Conservation (phyloP, 2,329 filamentous ascomycete species). For the Xylariaceae sp. region DNA sequence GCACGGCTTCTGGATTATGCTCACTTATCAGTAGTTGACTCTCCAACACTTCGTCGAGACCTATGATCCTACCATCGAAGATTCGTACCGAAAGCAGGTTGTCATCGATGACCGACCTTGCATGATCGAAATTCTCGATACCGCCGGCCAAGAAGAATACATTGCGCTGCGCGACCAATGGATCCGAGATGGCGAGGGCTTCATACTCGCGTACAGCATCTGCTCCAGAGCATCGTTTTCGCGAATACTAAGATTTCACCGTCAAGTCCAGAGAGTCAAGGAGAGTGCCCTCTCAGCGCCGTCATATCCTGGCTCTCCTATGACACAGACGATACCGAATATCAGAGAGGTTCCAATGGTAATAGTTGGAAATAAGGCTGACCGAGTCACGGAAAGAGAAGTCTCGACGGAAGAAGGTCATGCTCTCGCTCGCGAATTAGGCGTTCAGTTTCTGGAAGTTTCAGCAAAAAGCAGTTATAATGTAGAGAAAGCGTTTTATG, state of each 20-base stretch:
- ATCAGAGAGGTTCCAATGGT: too few relatives aligned
- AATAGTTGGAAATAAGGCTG: too few relatives aligned
- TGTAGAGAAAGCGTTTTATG: too few relatives aligned
- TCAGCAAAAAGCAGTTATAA: too few relatives aligned
- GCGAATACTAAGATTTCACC: conserved; percentile 91
- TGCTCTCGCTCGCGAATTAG: too few relatives aligned
- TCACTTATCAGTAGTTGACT: too few relatives aligned
- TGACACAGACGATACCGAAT: too few relatives aligned
- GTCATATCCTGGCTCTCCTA: conserved; percentile 72
- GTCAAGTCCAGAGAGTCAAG: conserved; percentile 96
- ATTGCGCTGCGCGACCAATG: conserved; percentile 95
- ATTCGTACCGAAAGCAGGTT: conserved; percentile 84
- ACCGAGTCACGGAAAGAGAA: too few relatives aligned
- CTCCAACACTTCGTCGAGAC: conserved; percentile 98
- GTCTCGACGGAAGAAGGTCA: too few relatives aligned
- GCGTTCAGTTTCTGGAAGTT: too few relatives aligned
- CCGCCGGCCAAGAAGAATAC: conserved; percentile 97
- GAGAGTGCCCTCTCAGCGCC: conserved; percentile 78
- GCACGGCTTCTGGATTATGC: too few relatives aligned
- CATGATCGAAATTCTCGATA: conserved; percentile 97
- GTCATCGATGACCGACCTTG: conserved; percentile 93
- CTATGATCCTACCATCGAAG: conserved; percentile 85
- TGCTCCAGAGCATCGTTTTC: conserved; percentile 93
- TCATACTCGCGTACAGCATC: conserved; percentile 97
- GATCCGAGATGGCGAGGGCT: conserved; percentile 97